Conservation (phyloP, 805 yeast genomes). For the Lipomyces lipofer region DNA sequence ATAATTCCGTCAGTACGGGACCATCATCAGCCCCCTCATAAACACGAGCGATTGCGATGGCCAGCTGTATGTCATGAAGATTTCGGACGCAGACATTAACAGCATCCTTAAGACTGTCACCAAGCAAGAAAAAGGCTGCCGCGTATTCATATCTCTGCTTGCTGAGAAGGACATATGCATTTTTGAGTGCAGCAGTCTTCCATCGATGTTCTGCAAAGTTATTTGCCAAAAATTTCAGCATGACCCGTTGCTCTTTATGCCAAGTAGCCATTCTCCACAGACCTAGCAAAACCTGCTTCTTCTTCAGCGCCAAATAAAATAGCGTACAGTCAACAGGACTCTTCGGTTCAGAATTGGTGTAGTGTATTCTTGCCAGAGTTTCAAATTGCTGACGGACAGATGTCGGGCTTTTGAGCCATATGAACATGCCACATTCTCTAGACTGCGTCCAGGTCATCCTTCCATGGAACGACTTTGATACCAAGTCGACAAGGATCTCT, state of each 20-base stretch:
- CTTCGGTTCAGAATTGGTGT: constrained; percentile 51
- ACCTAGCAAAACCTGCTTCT: constrained; percentile 73
- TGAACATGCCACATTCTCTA: constrained; percentile 61
- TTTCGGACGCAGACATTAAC: constrained; percentile 71
- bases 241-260: constrained; percentile 79
- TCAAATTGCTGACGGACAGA: constrained; percentile 60
- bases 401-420: constrained; percentile 58
- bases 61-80: constrained; percentile 67
- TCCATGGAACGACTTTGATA: constrained; percentile 47
- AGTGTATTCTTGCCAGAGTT: constrained; percentile 69
- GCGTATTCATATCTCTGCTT: constrained; percentile 87
- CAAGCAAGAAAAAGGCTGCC: constrained; percentile 83
- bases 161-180: constrained; percentile 86
- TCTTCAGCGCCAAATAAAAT: constrained; percentile 73
- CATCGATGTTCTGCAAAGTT: constrained; percentile 77
- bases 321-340: constrained; percentile 78
- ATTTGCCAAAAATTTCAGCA: constrained; percentile 71
- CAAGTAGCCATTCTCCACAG: constrained; percentile 79
- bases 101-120: constrained; percentile 72
- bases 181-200: constrained; percentile 86
- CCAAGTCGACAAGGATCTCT: constrained; percentile 57
- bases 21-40: constrained; percentile 62
- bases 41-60: constrained; percentile 77
- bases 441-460: constrained; percentile 63
- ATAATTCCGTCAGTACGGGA: constrained; percentile 50